Percentiles rank a stretch among this genome's conserved stretches.
Conservation (phyloP, 2,329 filamentous ascomycete species). For the Fonsecaea monophora region DNA sequence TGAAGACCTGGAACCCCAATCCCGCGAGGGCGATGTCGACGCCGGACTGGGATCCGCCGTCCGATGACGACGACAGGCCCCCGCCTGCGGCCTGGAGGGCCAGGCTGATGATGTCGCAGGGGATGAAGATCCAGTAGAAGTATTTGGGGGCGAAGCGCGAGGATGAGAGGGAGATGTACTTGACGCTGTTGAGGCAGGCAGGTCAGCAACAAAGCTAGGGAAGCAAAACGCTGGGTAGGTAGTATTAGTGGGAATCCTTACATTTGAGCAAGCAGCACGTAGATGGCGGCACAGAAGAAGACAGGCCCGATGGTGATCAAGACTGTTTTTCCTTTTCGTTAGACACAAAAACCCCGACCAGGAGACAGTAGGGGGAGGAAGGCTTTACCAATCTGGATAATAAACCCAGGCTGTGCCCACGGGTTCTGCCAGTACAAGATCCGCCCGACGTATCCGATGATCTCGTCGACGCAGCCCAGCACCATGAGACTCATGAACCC, state of each 20-base stretch:
- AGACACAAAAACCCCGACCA: not conserved
- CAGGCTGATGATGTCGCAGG: slow-evolving; percentile 52
- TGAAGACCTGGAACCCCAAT: slow-evolving; percentile 51
- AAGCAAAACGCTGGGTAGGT: too few species aligned
- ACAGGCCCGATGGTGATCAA: slow-evolving; percentile 65
- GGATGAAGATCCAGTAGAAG: slow-evolving; percentile 50
- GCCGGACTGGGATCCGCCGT: slow-evolving; percentile 41
- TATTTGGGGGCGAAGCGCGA: slow-evolving; percentile 49
- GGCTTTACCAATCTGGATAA: slow-evolving; percentile 67
- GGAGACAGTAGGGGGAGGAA: not conserved
- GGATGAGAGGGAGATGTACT: slow-evolving; percentile 48
- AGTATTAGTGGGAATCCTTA: slow-evolving; percentile 30
- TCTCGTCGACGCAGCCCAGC: slow-evolving; percentile 63
- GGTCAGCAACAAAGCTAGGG: slow-evolving; percentile 22
- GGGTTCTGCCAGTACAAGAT: slow-evolving; percentile 65
- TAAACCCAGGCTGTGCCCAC: slow-evolving; percentile 65
- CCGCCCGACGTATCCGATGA: slow-evolving; percentile 68
- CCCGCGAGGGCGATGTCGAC: slow-evolving; percentile 52
- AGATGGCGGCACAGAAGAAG: slow-evolving; percentile 69
- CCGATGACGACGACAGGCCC: slow-evolving; percentile 43
- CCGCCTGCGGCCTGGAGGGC: slow-evolving; percentile 53
- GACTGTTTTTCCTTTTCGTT: slow-evolving; percentile 46
- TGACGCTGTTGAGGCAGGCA: slow-evolving; percentile 40
- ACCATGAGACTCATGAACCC: slow-evolving; percentile 59
- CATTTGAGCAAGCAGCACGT: slow-evolving; percentile 64